These are phyloP conservation scores for Acacia acuminata DNA, from an alignment of 306 rosid genomes.

Conservation along the genomic window DNA sequence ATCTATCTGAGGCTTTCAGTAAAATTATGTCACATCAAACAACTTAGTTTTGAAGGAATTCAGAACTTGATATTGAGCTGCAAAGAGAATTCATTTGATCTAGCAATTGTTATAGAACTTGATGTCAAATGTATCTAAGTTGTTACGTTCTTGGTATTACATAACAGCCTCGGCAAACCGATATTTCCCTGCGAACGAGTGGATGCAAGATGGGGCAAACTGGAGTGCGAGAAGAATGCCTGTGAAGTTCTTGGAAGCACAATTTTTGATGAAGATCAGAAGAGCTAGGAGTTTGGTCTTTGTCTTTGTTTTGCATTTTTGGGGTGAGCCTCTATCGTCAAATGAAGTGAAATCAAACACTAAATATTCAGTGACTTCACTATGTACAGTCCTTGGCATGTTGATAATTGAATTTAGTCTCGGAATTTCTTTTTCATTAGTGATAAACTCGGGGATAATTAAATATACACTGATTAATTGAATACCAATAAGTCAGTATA, in stretches of 20 bases:
- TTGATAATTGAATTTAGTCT: not conserved
- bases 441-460: not conserved
- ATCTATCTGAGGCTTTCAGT: too few relatives aligned
- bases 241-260: slow-evolving; percentile 69
- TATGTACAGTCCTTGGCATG: not conserved
- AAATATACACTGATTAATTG: not conserved
- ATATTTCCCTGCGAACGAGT: slow-evolving; percentile 79
- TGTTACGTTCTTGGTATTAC: not conserved
- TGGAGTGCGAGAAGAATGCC: slow-evolving; percentile 76
- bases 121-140: not conserved
- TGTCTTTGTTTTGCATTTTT: not conserved
- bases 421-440: not conserved
- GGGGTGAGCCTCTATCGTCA: not conserved
- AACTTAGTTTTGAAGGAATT: not conserved
- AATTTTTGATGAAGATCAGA: slow-evolving; percentile 38
- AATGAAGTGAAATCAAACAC: not conserved
- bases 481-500: not conserved
- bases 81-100: not conserved
- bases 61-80: not conserved
- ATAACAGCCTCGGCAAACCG: slow-evolving; percentile 72
- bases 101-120: not conserved
- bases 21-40: not conserved
- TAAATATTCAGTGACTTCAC: not conserved
- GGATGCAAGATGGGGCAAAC: slow-evolving; percentile 95
- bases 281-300: not conserved